phyloP scores from a whole-genome alignment of 176 grass and related monocot species.

The Triticum monococcum region DNA sequence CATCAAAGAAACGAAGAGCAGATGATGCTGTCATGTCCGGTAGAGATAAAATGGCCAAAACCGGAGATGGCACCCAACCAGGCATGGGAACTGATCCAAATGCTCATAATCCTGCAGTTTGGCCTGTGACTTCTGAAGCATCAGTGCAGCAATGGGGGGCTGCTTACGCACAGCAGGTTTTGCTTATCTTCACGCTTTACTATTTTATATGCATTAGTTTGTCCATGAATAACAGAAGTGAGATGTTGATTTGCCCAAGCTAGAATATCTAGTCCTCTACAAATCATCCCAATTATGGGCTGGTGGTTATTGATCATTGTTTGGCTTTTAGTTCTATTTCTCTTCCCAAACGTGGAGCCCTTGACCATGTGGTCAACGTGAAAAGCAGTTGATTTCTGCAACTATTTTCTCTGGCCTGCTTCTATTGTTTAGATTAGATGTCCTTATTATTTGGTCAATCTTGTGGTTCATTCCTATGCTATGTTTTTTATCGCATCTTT shows the following conservation, averaged over 20 bases:
- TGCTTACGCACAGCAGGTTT: conserved; percentile 74
- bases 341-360: background rate
- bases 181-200: background rate
- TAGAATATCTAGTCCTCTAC: background rate
- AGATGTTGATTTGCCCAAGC: background rate
- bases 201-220: background rate
- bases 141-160: conserved; percentile 49
- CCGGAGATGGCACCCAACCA: conserved; percentile 36
- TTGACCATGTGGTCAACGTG: background rate
- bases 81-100: conserved; percentile 59
- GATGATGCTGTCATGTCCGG: conserved; percentile 73
- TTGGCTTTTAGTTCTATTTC: background rate
- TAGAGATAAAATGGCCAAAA: conserved; percentile 63
- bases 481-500: background rate
- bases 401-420: background rate
- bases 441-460: background rate
- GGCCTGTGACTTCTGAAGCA: conserved; percentile 51
- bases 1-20: conserved; percentile 78
- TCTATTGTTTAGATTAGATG: conserved; percentile 13
- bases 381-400: background rate
- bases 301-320: background rate
- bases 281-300: background rate
- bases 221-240: background rate
- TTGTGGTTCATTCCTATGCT: background rate
- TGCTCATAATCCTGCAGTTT: conserved; percentile 58